These are phyloP conservation scores for Stromatinia cepivora DNA, from an alignment of 2,329 filamentous ascomycete genomes.

Conservation along the genomic window DNA sequence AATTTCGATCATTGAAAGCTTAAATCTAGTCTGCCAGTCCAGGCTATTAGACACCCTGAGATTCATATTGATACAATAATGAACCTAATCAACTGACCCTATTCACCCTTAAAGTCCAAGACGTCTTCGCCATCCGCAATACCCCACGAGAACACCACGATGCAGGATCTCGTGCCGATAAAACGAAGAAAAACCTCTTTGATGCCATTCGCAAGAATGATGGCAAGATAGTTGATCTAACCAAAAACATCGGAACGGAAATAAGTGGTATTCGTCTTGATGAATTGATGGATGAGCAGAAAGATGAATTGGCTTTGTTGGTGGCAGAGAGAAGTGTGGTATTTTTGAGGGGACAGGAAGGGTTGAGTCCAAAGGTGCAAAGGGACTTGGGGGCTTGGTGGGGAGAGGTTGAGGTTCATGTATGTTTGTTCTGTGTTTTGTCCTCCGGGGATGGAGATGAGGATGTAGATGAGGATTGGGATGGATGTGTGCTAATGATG, in stretches of 20 bases:
- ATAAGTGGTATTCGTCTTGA: slow-evolving; percentile 46
- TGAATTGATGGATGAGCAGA: slow-evolving; percentile 44
- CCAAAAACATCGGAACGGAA: slow-evolving; percentile 46
- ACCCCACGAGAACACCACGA: slow-evolving; percentile 57
- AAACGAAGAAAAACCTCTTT: slow-evolving; percentile 60
- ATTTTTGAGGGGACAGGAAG: slow-evolving; percentile 44
- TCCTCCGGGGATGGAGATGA: too few species aligned
- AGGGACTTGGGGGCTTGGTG: slow-evolving; percentile 62
- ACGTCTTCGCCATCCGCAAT: slow-evolving; percentile 65
- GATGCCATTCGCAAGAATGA: slow-evolving; percentile 49
- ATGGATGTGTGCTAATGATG: not conserved
- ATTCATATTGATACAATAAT: not conserved
- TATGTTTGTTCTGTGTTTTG: slow-evolving; percentile 43
- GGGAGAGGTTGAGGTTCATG: slow-evolving; percentile 68
- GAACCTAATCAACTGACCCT: not conserved
- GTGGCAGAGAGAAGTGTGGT: slow-evolving; percentile 46
- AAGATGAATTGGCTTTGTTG: slow-evolving; percentile 47
- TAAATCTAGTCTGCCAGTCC: too few species aligned
- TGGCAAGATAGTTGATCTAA: slow-evolving; percentile 58
- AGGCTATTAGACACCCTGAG: too few species aligned
- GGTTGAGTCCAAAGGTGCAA: slow-evolving; percentile 60
- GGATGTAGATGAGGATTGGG: not conserved
- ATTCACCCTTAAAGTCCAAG: slow-evolving; percentile 50
- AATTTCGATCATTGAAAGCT: too few species aligned
- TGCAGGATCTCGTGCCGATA: slow-evolving; percentile 63